Evolutionary conservation across 225 moss, liverwort and hornwort species (phyloP).

Genomic region (Marchantia polymorpha): DNA sequence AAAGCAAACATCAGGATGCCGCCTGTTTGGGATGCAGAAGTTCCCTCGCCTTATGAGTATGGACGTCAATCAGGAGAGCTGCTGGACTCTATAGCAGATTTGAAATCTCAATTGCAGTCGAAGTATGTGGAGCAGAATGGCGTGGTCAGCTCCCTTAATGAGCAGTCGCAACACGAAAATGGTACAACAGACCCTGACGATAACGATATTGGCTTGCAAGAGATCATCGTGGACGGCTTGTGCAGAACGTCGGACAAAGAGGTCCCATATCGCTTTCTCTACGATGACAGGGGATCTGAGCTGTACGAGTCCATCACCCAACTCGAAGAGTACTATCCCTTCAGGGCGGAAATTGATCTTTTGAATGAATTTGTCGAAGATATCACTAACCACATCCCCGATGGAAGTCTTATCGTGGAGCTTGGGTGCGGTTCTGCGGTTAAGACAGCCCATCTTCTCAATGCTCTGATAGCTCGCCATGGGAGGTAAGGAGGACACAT

Average conservation of each 20-base stretch:
- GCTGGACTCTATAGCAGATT: not conserved
- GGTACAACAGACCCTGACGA: too few relatives aligned
- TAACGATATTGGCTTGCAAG: not conserved
- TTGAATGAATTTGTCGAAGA: constrained; percentile 46
- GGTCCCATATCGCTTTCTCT: constrained; percentile 58
- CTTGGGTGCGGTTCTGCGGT: constrained; percentile 81
- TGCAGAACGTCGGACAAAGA: not conserved
- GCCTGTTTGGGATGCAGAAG: not conserved
- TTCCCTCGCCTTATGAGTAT: not conserved
- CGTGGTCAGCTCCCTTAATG: too few relatives aligned
- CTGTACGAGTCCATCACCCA: constrained; percentile 68
- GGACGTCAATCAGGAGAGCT: not conserved
- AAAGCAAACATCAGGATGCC: not conserved
- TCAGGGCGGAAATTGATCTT: constrained; percentile 55
- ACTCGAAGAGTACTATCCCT: constrained; percentile 76
- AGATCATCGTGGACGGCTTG: not conserved
- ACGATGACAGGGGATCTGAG: constrained; percentile 60
- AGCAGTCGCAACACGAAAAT: too few relatives aligned
- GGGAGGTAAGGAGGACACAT: constrained; percentile 36
- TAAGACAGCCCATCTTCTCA: constrained; percentile 58
- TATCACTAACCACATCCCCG: constrained; percentile 47
- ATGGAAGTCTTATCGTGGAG: constrained; percentile 62
- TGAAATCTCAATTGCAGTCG: not conserved
- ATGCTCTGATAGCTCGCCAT: constrained; percentile 46
- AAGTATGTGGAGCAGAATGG: too few relatives aligned